Percentiles rank a stretch among this genome's conserved stretches.
phyloP scores from a whole-genome alignment of 75 land plant genomes.

The Isoetes taiwanensis region DNA sequence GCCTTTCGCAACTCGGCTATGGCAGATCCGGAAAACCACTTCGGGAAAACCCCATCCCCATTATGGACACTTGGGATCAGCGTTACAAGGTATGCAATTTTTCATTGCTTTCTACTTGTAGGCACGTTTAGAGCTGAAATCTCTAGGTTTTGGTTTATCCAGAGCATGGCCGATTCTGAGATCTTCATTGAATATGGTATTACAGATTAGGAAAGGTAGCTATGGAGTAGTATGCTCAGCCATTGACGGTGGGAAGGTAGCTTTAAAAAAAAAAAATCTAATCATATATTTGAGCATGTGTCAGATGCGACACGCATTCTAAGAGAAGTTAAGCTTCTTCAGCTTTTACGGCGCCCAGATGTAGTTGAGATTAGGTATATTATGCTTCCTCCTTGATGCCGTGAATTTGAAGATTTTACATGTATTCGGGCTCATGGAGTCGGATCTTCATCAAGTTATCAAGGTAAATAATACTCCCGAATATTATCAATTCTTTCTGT shows the following conservation, averaged over 20 bases:
- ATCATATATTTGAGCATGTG: constrained; percentile 5
- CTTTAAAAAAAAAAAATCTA: not conserved
- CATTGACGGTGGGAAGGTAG: not conserved
- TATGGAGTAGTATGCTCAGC: constrained; percentile 6
- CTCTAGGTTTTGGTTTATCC: not conserved
- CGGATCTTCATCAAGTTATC: constrained; percentile 6
- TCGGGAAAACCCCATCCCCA: no score
- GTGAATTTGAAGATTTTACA: not conserved
- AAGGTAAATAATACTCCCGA: constrained; percentile 2
- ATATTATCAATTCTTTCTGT: not conserved
- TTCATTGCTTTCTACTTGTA: no score
- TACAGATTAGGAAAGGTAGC: constrained; percentile 1
- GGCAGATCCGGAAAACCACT: no score
- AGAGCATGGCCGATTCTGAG: not conserved
- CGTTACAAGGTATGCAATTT: no score
- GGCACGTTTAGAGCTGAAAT: no score
- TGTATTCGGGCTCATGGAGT: constrained; percentile 6
- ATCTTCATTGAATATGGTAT: not conserved
- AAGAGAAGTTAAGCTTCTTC: constrained; percentile 2
- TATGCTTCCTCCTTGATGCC: not conserved
- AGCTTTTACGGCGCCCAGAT: not conserved
- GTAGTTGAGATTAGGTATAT: not conserved
- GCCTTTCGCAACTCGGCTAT: no score
- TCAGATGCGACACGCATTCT: constrained; percentile 4
- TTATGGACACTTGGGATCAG: no score